These are phyloP conservation scores for Hypocreales sp. DNA, from an alignment of 2,329 filamentous ascomycete genomes.

Conservation along the genomic window DNA sequence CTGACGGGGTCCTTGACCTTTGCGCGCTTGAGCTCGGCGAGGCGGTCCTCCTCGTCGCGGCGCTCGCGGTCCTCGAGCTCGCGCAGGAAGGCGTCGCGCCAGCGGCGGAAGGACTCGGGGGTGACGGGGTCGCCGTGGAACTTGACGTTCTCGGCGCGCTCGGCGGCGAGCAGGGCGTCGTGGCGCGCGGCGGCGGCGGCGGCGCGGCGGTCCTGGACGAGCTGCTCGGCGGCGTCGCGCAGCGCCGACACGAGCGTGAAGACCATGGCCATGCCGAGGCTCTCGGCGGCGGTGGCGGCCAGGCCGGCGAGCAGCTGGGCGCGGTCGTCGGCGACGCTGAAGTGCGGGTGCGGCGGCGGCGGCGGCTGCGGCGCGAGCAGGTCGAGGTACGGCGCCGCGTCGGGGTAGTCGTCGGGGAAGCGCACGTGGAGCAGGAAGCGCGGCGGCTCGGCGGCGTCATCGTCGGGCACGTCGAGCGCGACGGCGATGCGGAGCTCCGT, in stretches of 20 bases:
- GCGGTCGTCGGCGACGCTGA: slow-evolving; percentile 73
- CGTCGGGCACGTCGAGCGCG: slow-evolving; percentile 59
- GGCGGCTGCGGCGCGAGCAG: slow-evolving; percentile 56
- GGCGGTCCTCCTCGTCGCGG: slow-evolving; percentile 58
- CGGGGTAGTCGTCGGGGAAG: slow-evolving; percentile 84
- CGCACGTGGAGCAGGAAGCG: slow-evolving; percentile 69
- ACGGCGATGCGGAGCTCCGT: slow-evolving; percentile 79
- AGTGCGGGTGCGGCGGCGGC: slow-evolving; percentile 48
- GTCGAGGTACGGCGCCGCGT: slow-evolving; percentile 71
- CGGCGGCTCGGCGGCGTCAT: slow-evolving; percentile 48
- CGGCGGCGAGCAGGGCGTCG: slow-evolving; percentile 40
- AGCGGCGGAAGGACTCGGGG: slow-evolving; percentile 69
- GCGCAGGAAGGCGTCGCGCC: slow-evolving; percentile 61
- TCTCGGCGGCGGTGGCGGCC: slow-evolving; percentile 70
- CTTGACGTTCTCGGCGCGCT: slow-evolving; percentile 90
- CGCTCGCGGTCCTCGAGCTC: slow-evolving; percentile 66
- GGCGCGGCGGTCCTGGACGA: slow-evolving; percentile 60
- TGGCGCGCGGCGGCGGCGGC: slow-evolving; percentile 43
- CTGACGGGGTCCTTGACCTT: slow-evolving; percentile 59
- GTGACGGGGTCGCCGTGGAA: slow-evolving; percentile 87
- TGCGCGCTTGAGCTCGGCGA: slow-evolving; percentile 70
- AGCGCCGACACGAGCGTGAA: slow-evolving; percentile 79
- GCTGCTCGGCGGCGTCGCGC: slow-evolving; percentile 79
- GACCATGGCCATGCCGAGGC: slow-evolving; percentile 92
- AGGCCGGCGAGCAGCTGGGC: slow-evolving; percentile 55